Evolutionary conservation across 371 early-diverging fungal species (phyloP).

Genomic region (Rhizopus stolonifer): DNA sequence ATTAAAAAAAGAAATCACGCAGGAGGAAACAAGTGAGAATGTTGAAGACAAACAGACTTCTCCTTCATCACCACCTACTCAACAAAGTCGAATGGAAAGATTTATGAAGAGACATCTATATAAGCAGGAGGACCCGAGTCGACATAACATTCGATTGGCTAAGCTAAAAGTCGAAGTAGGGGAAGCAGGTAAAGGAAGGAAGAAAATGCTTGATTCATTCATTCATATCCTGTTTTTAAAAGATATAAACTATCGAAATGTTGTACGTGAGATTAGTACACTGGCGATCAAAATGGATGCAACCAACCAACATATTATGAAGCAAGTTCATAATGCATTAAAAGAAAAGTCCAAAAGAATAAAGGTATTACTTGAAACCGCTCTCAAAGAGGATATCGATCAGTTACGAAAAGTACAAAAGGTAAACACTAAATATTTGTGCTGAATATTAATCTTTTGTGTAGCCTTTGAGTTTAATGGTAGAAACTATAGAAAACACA

Average conservation of each 20-base stretch:
- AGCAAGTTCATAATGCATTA: constrained; percentile 14
- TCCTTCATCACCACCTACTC: constrained; percentile 2
- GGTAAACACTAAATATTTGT: constrained; percentile 1
- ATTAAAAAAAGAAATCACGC: not conserved
- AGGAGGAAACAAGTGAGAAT: not conserved
- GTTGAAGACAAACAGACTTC: not conserved
- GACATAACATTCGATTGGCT: constrained; percentile 22
- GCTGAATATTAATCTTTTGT: too few species aligned
- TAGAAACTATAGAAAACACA: constrained; percentile 1
- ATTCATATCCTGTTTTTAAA: not conserved
- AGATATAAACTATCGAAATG: constrained; percentile 31
- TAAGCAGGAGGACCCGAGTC: constrained; percentile 21
- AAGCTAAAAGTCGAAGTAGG: constrained; percentile 29
- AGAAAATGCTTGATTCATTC: too few species aligned
- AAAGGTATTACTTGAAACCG: constrained; percentile 10
- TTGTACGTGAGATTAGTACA: constrained; percentile 26
- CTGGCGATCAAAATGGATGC: constrained; percentile 21
- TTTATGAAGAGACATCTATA: constrained; percentile 27
- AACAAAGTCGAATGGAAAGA: constrained; percentile 28
- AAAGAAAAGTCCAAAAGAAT: constrained; percentile 21
- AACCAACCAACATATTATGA: constrained; percentile 23
- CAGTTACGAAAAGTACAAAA: constrained; percentile 14
- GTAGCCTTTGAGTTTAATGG: constrained; percentile 5
- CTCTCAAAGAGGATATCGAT: constrained; percentile 11
- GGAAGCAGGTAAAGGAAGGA: constrained; percentile 36